Conservation (phyloP, 306 rosid genomes). For the Sesbania bispinosa region DNA sequence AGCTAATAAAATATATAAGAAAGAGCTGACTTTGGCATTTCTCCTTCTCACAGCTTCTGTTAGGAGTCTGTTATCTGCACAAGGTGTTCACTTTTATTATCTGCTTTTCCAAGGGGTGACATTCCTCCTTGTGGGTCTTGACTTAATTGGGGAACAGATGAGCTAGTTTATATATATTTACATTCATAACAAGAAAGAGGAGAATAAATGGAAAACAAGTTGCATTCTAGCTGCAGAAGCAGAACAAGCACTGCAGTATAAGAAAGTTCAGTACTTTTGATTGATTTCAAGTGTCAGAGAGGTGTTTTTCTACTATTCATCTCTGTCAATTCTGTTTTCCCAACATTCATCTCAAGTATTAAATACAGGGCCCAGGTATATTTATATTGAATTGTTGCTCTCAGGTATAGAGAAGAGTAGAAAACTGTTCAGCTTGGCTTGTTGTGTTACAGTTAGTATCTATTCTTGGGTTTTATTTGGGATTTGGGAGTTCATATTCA, state of each 20-base stretch:
- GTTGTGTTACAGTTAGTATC: slow-evolving; percentile 4
- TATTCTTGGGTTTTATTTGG: slow-evolving; percentile 30
- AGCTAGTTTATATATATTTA: too few relatives aligned
- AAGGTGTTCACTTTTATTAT: slow-evolving; percentile 97
- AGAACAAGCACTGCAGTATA: slow-evolving; percentile 19
- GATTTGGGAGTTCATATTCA: slow-evolving; percentile 17
- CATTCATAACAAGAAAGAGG: slow-evolving; percentile 6
- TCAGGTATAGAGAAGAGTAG: slow-evolving; percentile 21
- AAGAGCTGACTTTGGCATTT: slow-evolving; percentile 85
- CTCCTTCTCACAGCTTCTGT: slow-evolving; percentile 83
- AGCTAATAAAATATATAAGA: slow-evolving; percentile 70
- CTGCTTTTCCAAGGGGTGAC: slow-evolving; percentile 92
- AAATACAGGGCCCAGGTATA: slow-evolving; percentile 35
- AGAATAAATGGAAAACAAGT: neutral
- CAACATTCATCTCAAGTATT: neutral
- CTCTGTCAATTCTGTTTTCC: slow-evolving; percentile 16
- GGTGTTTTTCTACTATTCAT: slow-evolving; percentile 16
- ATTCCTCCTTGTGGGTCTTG: slow-evolving; percentile 95
- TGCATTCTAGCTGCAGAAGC: slow-evolving; percentile 17
- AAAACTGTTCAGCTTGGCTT: slow-evolving; percentile 8
- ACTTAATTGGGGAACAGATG: slow-evolving; percentile 93
- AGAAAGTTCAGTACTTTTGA: neutral
- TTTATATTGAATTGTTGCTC: slow-evolving; percentile 30
- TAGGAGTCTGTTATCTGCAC: slow-evolving; percentile 83
- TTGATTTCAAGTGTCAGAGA: neutral